Base-by-base conservation (phyloP, 164 flowering plant species). In the Echeveria elegans region DNA sequence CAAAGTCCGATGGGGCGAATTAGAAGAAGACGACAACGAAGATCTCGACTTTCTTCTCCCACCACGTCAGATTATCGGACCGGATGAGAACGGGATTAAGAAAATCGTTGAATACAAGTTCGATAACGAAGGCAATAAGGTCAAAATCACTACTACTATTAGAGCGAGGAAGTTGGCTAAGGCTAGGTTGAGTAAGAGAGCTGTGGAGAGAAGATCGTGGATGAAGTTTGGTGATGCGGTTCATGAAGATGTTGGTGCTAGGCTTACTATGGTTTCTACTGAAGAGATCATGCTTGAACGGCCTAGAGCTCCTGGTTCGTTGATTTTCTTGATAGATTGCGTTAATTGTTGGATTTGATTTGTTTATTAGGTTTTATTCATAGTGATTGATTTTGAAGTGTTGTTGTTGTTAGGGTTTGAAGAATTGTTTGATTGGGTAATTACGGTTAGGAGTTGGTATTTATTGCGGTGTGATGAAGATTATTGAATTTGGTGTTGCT, bases 261-360 rank as follows among this genome's bases (percentile, higher is more conserved):
- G 87, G 12, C 88, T 88, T 21, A 87, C 97, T 64, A 85, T 91
- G 90, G 91, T 87, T 36, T 87, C 96, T 66, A 88, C 93, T 4
- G 97, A 92, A 48, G 96, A 92, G 75, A 88, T 92, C 71, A 23
- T 85, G n/a, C 75, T 92, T 8, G 97, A 88, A 63, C 77, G 88
- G 3, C 97, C 97, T 37, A 73, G 88, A 31, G 81, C 97, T 58
- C 93, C 83, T 31, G 96, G 97, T 90, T 40, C 37, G 72, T 36
- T 31, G 71, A 21, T 62, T 30, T 69, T 8, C 69, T 34, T 19
- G n/a, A 34, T 63, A 7, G 5, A 36, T 63, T 34, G 40, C 6
- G 30, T 56, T 28, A 28, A 1, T 28, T 53, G 10, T 53, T 53
- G 14, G 56, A 21, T 50, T 50, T 50, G 6, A 5, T n/a, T 23